Evolutionary conservation across 1,284 basidiomycete species (phyloP).

Genomic region (Xanthoconium separans): DNA sequence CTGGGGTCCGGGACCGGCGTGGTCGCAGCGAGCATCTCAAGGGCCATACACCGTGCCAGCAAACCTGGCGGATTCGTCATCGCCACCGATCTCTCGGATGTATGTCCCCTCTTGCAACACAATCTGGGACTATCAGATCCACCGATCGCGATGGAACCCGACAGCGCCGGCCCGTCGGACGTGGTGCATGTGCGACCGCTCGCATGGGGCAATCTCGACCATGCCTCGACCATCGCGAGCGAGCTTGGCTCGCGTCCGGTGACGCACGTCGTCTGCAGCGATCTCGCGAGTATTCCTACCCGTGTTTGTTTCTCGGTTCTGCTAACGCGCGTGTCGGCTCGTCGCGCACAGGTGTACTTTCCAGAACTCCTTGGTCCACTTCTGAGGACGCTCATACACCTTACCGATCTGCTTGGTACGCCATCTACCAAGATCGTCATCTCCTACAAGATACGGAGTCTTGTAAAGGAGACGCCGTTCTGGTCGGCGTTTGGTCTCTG

Average conservation of each 20-base stretch:
- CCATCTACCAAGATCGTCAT: conserved; percentile 44
- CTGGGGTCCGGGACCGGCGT: conserved; percentile 74
- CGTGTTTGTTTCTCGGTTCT: not conserved
- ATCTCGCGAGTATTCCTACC: conserved; percentile 51
- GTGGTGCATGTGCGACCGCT: conserved; percentile 49
- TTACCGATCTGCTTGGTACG: conserved; percentile 54
- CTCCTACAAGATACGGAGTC: conserved; percentile 77
- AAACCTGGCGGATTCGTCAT: conserved; percentile 42
- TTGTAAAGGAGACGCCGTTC: conserved; percentile 75
- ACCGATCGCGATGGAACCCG: not conserved
- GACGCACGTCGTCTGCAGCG: conserved; percentile 72
- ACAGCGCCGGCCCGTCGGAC: not conserved
- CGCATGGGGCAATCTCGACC: conserved; percentile 59
- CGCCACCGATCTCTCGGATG: conserved; percentile 70
- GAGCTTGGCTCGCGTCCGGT: conserved; percentile 41
- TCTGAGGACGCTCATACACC: conserved; percentile 62
- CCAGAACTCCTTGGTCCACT: conserved; percentile 70
- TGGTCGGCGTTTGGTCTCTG: conserved; percentile 82
- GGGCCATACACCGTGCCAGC: conserved; percentile 13
- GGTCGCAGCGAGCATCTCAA: conserved; percentile 45
- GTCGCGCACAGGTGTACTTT: conserved; percentile 62
- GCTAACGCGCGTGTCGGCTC: not conserved
- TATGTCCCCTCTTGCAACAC: conserved; percentile 56
- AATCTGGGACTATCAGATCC: conserved; percentile 40
- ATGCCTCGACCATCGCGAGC: conserved; percentile 39